Evolutionary conservation across 2,329 filamentous ascomycete species (phyloP), one percentile per base, ranked within the genome.

Genomic region (Alternaria sp.): DNA sequence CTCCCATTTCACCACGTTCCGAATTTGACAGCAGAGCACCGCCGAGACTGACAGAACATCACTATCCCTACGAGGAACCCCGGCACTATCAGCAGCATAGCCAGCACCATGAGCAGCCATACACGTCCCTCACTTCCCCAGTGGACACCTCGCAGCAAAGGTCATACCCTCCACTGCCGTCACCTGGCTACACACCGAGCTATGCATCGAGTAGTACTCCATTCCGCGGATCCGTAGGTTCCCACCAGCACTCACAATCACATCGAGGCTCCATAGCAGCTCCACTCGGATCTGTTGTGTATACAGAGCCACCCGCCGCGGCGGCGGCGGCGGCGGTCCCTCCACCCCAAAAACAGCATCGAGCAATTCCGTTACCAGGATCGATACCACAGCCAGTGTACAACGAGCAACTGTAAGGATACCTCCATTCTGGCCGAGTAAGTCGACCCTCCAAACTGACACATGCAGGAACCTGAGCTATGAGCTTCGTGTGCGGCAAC

Each of bases 401-500:
- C 62, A 76, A 77, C 52, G 73, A 77, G 59, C 72, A 75, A 67
- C 65, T 77, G 75, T 77, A 71, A 75, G 75, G 65, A 72, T 72
- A 53, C 62, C 64, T 51, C 46, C 40, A 21, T 13, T 33, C 60
- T 54, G n/a, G 23, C 66, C 60, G n/a, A 52, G 64, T 58, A 57
- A 65, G 49, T 48, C 34, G 55, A 61, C 55, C 52, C 63, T 63
- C 51, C 17, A 17, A 17, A 46, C 70, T 75, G 48, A 76, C 64
- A 45, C 5, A 50, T 44, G 26, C 59, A 77, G 75, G 41, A 74
- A 77, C 56, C 66, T 77, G 39, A 76, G 78, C 54, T 83, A 82
- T 67, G 76, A 78, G 48, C 83, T 91, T 56, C 80, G 76, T 42
- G 86, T 94, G 61, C 88, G 91, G 49, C 91, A 95, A 75, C 91